Evolutionary conservation across 2,329 filamentous ascomycete species (phyloP).

Genomic region (Plenodomus biglobosus): DNA sequence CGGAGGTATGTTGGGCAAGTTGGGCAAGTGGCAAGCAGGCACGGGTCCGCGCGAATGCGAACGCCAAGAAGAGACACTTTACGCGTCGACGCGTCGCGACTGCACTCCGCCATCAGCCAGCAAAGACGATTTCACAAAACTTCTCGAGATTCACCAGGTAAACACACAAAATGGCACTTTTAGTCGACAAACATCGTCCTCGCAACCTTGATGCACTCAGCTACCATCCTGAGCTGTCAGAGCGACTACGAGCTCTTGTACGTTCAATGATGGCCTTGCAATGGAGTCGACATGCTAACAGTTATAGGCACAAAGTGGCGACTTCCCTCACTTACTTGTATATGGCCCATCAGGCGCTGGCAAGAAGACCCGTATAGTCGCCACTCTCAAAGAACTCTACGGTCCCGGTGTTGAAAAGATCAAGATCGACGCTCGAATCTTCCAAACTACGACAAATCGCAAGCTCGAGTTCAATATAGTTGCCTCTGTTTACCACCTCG

Average conservation of each 20-base stretch:
- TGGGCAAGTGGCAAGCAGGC: background rate
- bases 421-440: conserved; percentile 96
- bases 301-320: conserved; percentile 91
- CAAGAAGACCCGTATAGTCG: conserved; percentile 96
- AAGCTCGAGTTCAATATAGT: conserved; percentile 99
- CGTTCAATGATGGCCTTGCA: conserved; percentile 34
- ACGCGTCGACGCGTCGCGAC: conserved; percentile 36
- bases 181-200: conserved; percentile 68
- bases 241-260: conserved; percentile 83
- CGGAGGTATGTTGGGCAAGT: background rate
- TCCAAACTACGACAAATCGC: conserved; percentile 92
- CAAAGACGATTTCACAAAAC: conserved; percentile 6
- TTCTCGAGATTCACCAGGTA: conserved; percentile 1
- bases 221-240: conserved; percentile 87
- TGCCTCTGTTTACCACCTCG: conserved; percentile 93
- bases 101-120: conserved; percentile 5
- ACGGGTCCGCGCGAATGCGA: conserved; percentile 14
- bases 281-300: background rate
- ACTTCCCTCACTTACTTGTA: conserved; percentile 96
- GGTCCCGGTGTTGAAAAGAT: conserved; percentile 99
- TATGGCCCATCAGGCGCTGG: conserved; percentile 96
- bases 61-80: conserved; percentile 24
- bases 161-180: conserved; percentile 57
- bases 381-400: conserved; percentile 92
- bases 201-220: conserved; percentile 75